Evolutionary conservation across 2,329 filamentous ascomycete genomes (phyloP).

Genomic region (Talaromyces sp.): DNA sequence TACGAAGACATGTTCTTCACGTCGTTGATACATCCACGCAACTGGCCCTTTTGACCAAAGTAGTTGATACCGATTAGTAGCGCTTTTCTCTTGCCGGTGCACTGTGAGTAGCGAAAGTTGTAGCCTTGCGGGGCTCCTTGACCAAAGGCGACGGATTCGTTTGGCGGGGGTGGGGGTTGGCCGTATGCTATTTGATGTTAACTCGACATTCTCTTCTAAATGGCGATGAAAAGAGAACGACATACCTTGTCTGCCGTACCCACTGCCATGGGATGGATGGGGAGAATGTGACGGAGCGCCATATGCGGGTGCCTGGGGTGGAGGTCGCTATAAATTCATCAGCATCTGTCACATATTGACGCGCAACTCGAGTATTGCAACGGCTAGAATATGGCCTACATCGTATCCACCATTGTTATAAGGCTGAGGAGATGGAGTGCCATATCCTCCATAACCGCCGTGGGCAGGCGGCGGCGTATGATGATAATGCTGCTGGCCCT

Average conservation of each 20-base stretch:
- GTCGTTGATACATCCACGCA: slow-evolving; percentile 94
- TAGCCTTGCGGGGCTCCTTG: slow-evolving; percentile 76
- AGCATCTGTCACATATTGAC: neutral
- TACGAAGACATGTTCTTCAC: slow-evolving; percentile 96
- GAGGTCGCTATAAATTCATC: slow-evolving; percentile 22
- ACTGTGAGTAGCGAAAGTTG: slow-evolving; percentile 86
- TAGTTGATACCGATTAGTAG: slow-evolving; percentile 95
- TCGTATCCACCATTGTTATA: slow-evolving; percentile 34
- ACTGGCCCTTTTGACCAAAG: slow-evolving; percentile 84
- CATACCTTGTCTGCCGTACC: slow-evolving; percentile 43
- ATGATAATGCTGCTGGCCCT: slow-evolving; percentile 36
- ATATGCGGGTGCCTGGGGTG: slow-evolving; percentile 24
- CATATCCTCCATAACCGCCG: slow-evolving; percentile 40
- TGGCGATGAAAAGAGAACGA: neutral
- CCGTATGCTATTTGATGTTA: slow-evolving; percentile 18
- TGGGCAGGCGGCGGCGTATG: slow-evolving; percentile 41
- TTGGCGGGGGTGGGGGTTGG: slow-evolving; percentile 63
- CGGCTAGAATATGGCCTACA: slow-evolving; percentile 26
- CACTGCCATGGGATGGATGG: slow-evolving; percentile 34
- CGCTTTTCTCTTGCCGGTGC: slow-evolving; percentile 83
- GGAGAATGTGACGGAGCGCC: slow-evolving; percentile 26
- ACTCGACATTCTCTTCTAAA: too few species aligned
- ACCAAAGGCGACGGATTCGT: slow-evolving; percentile 68
- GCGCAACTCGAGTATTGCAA: neutral
- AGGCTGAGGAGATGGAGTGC: slow-evolving; percentile 42